Base-by-base conservation (phyloP, 495 filamentous ascomycete genomes). In the Stereocaulon alpinum region DNA sequence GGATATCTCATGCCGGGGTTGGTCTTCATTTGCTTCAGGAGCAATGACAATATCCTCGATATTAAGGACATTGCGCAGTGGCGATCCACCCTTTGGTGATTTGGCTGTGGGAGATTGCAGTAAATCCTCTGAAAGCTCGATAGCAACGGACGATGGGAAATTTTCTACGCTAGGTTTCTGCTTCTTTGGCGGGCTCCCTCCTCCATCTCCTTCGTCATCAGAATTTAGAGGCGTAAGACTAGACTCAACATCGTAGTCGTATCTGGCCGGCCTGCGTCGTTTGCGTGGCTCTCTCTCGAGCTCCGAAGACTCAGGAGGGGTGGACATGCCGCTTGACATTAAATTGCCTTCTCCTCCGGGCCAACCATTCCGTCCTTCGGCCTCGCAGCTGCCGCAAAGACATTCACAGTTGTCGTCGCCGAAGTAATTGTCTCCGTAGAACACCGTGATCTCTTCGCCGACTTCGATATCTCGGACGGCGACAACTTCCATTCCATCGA, bases 351-450 rank as follows among this genome's bases (percentile, higher is more conserved):
- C 68, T 52, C 62, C 67, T 53, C 41, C 74, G 22, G 81, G 76
- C 94, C 94, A 98, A 9, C 93, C 94, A 71, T 94, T 95, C 30
- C 79, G 74, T 57, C 77, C 74, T 12, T 76, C 73, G n/a, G 76
- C 71, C 72, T 99, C 93, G 66, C 93, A 99, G 0, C 88, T 91
- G 59, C 76, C 73, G 69, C 93, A 99, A 2, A 99, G 76, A 70
- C 93, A 99, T 69, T 99, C 94, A 67, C 89, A 88, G 64, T 99
- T 99, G 64, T 91, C 84, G 41, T 86, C 83, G 4, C 94, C 93
- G 71, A 99, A 99, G 68, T 99, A 99, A 66, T 93, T 87, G 37
- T 95, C 90, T 14, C 91, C 88, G 68, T 99, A 99, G 4, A 82
- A 88, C 1, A 97, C 91, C 0, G 94, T 97, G 62, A 99, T 94